Base-by-base conservation (phyloP, 2,329 filamentous ascomycete species). In the Beauveria asiatica region DNA sequence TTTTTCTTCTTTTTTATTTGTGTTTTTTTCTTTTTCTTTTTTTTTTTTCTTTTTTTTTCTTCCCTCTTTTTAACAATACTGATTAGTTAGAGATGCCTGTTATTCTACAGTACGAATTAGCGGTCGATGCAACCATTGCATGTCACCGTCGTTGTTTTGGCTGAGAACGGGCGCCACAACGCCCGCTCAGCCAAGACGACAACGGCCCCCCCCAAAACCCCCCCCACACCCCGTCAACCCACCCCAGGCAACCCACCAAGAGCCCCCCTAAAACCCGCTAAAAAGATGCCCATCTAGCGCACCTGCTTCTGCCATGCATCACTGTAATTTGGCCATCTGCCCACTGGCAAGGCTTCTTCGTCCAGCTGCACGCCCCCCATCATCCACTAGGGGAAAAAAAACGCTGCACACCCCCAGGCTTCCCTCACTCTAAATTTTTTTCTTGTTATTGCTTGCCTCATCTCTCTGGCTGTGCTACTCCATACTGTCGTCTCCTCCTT, bases 311-410 rank as follows among this genome's bases (percentile, higher is more conserved):
- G n/a, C 56, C 56, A 52, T 52, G 48, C 48, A 59, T 41, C 57
- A 44, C 57, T 53, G 57, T 59, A 59, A 59, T 59, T 59, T 59
- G 57, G 49, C 56, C 39, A 19, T 51, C 16, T 41, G 25, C 16
- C 56, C 56, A 58, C 46, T 45, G 23, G 11, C 27, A 37, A 17
- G 25, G 17, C 21, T 41, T 11, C 52, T 17, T 10, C 3, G 17
- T 16, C 30, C 45, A 23, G n/a, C 27, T 42, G 11, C 46, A 30
- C 33, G 33, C 37, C 45, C 30, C 45, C 45, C 30, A 48, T 48
- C 54, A 33, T 37, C 44, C 54, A 41, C 44, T 37, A 37, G 33
- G 33, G 11, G 33, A 46, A 39, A 48, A 48, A 39, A 39, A 37
- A 39, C 48, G 56, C 46, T 59, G 48, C 48, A 52, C 56, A 44